Evolutionary conservation across 2,329 filamentous ascomycete genomes (phyloP).

Genomic region (Ilyonectria mors-panacis): DNA sequence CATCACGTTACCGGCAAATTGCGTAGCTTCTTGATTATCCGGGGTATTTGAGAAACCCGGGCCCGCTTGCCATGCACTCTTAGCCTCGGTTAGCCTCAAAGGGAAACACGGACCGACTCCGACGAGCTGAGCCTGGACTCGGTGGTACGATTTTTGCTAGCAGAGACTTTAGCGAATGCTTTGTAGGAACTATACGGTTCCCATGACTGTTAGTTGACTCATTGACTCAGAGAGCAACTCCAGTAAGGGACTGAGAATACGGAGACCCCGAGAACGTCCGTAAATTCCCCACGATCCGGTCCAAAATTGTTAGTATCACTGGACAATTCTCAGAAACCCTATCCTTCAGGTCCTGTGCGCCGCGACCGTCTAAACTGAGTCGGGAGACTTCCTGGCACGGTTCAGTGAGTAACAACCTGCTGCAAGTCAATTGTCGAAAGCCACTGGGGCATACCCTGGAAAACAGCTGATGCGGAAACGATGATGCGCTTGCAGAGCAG

Average conservation of each 20-base stretch:
- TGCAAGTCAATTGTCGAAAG: background rate
- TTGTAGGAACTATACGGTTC: background rate
- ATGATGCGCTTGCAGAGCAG: background rate
- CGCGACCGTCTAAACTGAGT: background rate
- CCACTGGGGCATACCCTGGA: background rate
- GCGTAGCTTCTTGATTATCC: background rate
- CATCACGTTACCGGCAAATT: background rate
- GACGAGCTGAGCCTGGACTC: background rate
- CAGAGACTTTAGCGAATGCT: background rate
- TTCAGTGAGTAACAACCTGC: background rate
- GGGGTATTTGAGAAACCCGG: background rate
- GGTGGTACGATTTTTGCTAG: background rate
- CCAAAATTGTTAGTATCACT: background rate
- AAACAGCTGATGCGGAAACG: background rate
- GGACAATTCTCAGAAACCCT: background rate
- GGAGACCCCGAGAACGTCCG: background rate
- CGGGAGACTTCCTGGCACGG: background rate
- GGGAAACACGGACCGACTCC: conserved; percentile 8
- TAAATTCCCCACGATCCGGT: background rate
- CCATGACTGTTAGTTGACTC: background rate
- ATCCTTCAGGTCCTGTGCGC: background rate
- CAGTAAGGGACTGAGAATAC: background rate
- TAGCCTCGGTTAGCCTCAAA: background rate
- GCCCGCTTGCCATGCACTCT: background rate
- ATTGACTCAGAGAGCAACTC: background rate